Conservation (phyloP, 208 protist species). For the Trypanosoma brucei region DNA sequence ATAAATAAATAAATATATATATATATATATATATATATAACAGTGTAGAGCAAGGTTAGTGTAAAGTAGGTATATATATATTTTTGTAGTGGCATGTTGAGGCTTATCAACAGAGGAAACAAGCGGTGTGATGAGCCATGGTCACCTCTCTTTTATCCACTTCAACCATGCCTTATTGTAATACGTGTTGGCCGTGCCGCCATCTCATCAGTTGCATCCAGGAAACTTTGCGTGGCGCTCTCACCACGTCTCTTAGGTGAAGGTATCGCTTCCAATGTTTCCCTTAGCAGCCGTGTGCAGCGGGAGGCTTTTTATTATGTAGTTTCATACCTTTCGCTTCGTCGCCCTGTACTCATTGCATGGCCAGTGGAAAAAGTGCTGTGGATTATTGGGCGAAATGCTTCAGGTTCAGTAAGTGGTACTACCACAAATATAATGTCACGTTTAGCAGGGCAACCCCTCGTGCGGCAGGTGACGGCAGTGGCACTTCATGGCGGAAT, state of each 20-base stretch:
- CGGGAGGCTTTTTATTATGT: constrained; percentile 38
- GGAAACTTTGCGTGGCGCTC: constrained; percentile 24
- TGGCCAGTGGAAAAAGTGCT: constrained; percentile 29
- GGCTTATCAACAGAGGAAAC: neutral
- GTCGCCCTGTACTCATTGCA: constrained; percentile 24
- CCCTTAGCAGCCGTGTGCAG: constrained; percentile 45
- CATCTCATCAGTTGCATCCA: constrained; percentile 34
- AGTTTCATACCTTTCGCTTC: constrained; percentile 31
- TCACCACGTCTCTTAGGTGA: constrained; percentile 48
- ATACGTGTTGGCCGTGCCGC: constrained; percentile 29
- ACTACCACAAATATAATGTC: constrained; percentile 4
- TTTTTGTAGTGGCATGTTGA: neutral
- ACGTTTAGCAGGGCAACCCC: constrained; percentile 32
- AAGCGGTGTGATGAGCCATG: neutral
- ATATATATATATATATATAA: too few relatives aligned
- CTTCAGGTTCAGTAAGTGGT: constrained; percentile 15
- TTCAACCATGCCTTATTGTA: constrained; percentile 30
- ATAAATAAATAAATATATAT: too few relatives aligned
- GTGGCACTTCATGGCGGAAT: constrained; percentile 40
- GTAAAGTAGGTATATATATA: too few relatives aligned
- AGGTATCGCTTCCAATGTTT: constrained; percentile 33
- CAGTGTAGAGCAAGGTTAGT: too few relatives aligned
- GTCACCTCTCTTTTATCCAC: neutral
- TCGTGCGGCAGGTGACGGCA: constrained; percentile 44
- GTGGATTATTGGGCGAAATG: constrained; percentile 17